Evolutionary conservation across 306 rosid genomes (phyloP).

Genomic region (Cucurbita pepo): DNA sequence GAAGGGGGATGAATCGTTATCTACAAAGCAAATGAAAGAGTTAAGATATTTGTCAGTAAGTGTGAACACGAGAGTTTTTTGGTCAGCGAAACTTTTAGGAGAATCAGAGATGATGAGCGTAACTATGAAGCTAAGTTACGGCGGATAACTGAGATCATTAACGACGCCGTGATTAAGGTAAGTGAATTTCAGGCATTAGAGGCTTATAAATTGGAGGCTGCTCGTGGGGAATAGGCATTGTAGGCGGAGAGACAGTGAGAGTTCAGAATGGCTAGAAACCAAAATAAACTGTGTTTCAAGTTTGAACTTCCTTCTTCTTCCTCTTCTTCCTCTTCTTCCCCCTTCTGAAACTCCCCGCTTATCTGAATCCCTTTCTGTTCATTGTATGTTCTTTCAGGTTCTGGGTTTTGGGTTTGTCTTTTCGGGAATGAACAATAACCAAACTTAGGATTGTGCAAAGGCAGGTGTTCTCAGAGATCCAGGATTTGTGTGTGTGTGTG

Average conservation of each 20-base stretch:
- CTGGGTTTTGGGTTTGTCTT: constrained; percentile 78
- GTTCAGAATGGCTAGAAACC: neutral
- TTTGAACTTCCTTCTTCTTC: neutral
- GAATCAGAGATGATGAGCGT: neutral
- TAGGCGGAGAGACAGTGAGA: neutral
- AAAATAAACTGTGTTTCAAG: neutral
- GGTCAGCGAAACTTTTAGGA: neutral
- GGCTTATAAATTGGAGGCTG: neutral
- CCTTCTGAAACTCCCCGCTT: constrained; percentile 62
- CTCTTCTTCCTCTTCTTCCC: neutral
- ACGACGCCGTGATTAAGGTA: neutral
- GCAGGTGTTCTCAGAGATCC: constrained; percentile 99
- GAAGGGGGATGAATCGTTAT: neutral
- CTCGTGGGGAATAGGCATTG: neutral
- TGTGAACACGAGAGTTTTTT: neutral
- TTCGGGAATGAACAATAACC: constrained; percentile 20
- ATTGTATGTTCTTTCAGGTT: constrained; percentile 88
- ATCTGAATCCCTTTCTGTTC: constrained; percentile 99
- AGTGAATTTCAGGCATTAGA: neutral
- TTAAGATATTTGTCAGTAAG: neutral
- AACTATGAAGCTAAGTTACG: neutral
- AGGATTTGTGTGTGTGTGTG: constrained; percentile 14
- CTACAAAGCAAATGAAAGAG: neutral
- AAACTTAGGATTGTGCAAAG: constrained; percentile 56
- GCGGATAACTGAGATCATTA: neutral